Percentiles rank a stretch among this genome's conserved stretches.
Evolutionary conservation across 2,329 filamentous ascomycete genomes (phyloP).

Genomic region (Colletotrichum sp.): DNA sequence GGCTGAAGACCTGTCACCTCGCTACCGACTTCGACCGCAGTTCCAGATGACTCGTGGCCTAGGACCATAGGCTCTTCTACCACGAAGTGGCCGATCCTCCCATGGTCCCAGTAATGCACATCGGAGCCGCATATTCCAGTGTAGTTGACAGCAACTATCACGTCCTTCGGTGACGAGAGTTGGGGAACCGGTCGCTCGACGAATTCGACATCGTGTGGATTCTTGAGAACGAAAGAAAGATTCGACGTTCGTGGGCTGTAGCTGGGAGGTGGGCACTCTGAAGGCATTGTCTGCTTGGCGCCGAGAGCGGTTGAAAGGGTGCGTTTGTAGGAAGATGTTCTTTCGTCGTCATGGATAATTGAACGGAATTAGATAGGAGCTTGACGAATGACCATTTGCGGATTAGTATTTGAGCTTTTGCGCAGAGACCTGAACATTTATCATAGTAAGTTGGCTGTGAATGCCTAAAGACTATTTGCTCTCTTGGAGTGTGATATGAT

Average conservation of each 20-base stretch:
- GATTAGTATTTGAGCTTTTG: not conserved
- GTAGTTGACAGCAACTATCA: conserved; percentile 82
- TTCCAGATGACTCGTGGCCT: conserved; percentile 74
- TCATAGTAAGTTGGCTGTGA: not conserved
- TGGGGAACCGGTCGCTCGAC: conserved; percentile 77
- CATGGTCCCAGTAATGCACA: conserved; percentile 87
- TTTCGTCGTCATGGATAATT: not conserved
- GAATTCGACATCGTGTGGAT: conserved; percentile 73
- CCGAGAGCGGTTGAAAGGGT: not conserved
- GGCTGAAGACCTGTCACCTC: conserved; percentile 66
- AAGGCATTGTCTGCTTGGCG: not conserved
- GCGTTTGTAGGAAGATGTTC: not conserved
- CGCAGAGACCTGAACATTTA: not conserved
- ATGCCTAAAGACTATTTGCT: not conserved
- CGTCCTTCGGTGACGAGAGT: conserved; percentile 72
- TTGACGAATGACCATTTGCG: not conserved
- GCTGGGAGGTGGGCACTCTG: not conserved
- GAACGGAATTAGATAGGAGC: not conserved
- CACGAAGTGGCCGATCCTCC: conserved; percentile 85
- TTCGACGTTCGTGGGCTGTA: conserved; percentile 55
- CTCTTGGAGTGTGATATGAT: not conserved
- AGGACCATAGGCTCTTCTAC: conserved; percentile 84
- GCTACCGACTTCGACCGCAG: conserved; percentile 73
- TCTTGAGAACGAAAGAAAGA: conserved; percentile 84
- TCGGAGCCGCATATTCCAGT: conserved; percentile 91